Conservation (phyloP, 179 eudicot genomes). For the Nepenthes alata region DNA sequence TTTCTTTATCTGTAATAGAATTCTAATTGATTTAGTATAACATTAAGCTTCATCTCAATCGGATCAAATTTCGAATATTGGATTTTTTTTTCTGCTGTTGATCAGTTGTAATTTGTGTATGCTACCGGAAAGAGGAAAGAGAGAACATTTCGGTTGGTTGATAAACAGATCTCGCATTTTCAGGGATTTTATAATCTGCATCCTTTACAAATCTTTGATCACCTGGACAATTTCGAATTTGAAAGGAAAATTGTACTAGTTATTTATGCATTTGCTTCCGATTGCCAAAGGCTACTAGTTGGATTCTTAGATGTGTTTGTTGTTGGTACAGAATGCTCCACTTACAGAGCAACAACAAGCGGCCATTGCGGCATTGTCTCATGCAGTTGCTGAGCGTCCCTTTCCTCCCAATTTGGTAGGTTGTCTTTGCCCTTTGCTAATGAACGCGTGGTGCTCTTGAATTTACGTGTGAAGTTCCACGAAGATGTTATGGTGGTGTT, state of each 20-base stretch:
- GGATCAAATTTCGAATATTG: not conserved
- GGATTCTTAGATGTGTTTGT: not conserved
- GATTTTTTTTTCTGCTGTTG: not conserved
- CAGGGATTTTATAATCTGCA: too few relatives aligned
- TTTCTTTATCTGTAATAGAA: too few relatives aligned
- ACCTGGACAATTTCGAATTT: too few relatives aligned
- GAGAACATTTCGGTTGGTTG: too few relatives aligned
- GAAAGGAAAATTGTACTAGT: too few relatives aligned
- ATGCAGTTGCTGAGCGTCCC: conserved; percentile 87
- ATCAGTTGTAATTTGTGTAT: not conserved
- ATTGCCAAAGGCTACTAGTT: not conserved
- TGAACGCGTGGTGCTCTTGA: too few relatives aligned
- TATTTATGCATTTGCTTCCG: not conserved
- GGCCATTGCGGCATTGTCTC: conserved; percentile 73
- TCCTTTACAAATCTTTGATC: too few relatives aligned
- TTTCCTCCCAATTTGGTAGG: conserved; percentile 74
- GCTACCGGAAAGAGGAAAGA: too few relatives aligned
- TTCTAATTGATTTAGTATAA: too few relatives aligned
- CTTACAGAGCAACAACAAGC: conserved; percentile 90
- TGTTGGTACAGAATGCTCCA: conserved; percentile 62
- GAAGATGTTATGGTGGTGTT: not conserved
- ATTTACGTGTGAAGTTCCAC: too few relatives aligned
- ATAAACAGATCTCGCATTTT: too few relatives aligned
- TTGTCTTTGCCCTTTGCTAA: not conserved
- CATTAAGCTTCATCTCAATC: too few relatives aligned